These are phyloP conservation scores for Quercus bicolor DNA, from an alignment of 306 rosid species.

Conservation along the genomic window DNA sequence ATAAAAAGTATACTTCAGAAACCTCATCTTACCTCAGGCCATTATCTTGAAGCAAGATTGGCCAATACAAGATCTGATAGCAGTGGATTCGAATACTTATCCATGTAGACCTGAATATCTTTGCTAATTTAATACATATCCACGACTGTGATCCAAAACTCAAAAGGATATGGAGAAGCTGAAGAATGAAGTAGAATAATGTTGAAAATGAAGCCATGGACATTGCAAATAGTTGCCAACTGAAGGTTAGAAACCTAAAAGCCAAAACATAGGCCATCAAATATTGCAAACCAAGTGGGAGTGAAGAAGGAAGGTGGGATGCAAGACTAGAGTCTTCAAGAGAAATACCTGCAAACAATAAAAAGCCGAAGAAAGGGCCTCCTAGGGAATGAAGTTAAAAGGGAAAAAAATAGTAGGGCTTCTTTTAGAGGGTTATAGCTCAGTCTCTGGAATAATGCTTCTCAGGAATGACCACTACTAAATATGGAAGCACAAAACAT, in stretches of 20 bases:
- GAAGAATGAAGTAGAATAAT: conserved; percentile 51
- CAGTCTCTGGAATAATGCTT: background rate
- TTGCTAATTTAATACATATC: conserved; percentile 40
- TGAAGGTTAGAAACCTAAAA: conserved; percentile 57
- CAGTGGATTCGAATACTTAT: conserved; percentile 55
- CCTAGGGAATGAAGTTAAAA: too few species aligned
- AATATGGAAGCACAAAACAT: background rate
- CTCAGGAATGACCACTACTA: background rate
- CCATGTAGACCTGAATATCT: conserved; percentile 53
- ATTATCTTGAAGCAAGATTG: conserved; percentile 69
- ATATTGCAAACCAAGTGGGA: conserved; percentile 17
- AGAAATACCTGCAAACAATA: conserved; percentile 33
- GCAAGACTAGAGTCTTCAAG: conserved; percentile 18
- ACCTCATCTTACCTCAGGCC: conserved; percentile 57
- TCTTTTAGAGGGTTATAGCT: too few species aligned
- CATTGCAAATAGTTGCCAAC: conserved; percentile 55
- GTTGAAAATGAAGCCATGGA: conserved; percentile 68
- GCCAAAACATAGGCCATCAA: conserved; percentile 25
- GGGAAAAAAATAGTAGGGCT: too few species aligned
- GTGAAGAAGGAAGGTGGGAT: background rate
- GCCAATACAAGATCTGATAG: conserved; percentile 90
- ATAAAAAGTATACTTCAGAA: conserved; percentile 7
- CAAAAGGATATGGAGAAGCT: conserved; percentile 45
- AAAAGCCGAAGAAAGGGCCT: conserved; percentile 42
- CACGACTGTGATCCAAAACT: conserved; percentile 50